Evolutionary conservation across 495 filamentous ascomycete genomes (phyloP).

Genomic region (Aspergillus coremiiformis): DNA sequence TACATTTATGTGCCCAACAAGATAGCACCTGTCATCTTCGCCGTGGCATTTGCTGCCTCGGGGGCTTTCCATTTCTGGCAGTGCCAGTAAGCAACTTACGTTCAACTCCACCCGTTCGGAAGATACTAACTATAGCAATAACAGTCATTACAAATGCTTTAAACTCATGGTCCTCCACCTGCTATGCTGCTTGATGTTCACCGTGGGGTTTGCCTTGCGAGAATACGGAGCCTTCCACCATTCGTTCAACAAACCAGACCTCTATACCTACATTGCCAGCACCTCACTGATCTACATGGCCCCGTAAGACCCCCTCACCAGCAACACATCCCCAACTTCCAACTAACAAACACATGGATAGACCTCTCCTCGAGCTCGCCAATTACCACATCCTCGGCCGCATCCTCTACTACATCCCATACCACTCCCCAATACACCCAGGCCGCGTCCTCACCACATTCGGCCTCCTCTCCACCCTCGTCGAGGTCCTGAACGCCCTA

Average conservation of each 20-base stretch:
- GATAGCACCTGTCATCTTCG: constrained; percentile 51
- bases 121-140: not conserved
- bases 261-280: constrained; percentile 45
- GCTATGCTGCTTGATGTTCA: constrained; percentile 27
- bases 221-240: constrained; percentile 31
- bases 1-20: constrained; percentile 62
- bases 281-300: constrained; percentile 45
- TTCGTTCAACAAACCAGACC: constrained; percentile 32
- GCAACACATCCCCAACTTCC: not conserved
- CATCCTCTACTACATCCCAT: constrained; percentile 61
- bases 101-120: not conserved
- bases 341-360: constrained; percentile 10
- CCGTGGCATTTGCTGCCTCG: constrained; percentile 45
- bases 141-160: constrained; percentile 25
- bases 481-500: constrained; percentile 54
- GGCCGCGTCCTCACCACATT: constrained; percentile 58
- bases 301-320: constrained; percentile 36
- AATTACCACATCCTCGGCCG: constrained; percentile 66
- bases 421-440: constrained; percentile 58
- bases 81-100: constrained; percentile 39
- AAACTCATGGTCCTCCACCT: constrained; percentile 36
- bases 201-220: constrained; percentile 45
- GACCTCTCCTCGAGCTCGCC: constrained; percentile 55
- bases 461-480: constrained; percentile 47
- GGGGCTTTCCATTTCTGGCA: constrained; percentile 48